Percentiles rank a stretch among this genome's conserved stretches.
Evolutionary conservation across 2,329 filamentous ascomycete genomes (phyloP).

Genomic region (Cladosporium sp.): DNA sequence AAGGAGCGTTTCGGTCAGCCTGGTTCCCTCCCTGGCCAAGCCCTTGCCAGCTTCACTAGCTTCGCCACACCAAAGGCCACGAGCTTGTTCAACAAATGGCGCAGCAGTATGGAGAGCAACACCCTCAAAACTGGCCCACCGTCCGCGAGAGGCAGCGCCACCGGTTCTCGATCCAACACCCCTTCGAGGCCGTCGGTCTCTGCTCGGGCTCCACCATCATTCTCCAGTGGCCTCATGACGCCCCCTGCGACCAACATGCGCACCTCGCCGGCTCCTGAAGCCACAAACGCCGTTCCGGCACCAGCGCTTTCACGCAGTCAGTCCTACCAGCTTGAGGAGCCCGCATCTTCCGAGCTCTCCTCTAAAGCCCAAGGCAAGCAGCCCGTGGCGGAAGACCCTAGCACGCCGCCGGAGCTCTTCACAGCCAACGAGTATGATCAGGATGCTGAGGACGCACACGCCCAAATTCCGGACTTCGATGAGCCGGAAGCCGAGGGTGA

Average conservation of each 20-base stretch:
- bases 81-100: slow-evolving; percentile 91
- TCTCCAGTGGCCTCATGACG: slow-evolving; percentile 76
- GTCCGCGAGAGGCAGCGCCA: slow-evolving; percentile 25
- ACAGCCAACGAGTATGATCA: slow-evolving; percentile 54
- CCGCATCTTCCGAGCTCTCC: slow-evolving; percentile 6
- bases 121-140: slow-evolving; percentile 37
- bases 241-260: slow-evolving; percentile 75
- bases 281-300: slow-evolving; percentile 19
- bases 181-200: slow-evolving; percentile 38
- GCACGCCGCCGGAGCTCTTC: slow-evolving; percentile 28
- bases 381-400: slow-evolving; percentile 13
- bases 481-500: slow-evolving; percentile 37
- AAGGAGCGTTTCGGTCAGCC: slow-evolving; percentile 67
- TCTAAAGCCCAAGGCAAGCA: slow-evolving; percentile 15
- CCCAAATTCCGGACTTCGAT: slow-evolving; percentile 47
- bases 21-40: slow-evolving; percentile 42
- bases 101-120: slow-evolving; percentile 55
- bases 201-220: slow-evolving; percentile 47
- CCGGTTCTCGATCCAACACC: slow-evolving; percentile 33
- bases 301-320: slow-evolving; percentile 16
- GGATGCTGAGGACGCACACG: slow-evolving; percentile 51
- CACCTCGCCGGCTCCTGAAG: slow-evolving; percentile 49
- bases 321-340: neutral
- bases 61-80: slow-evolving; percentile 79
- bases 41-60: slow-evolving; percentile 69